Base-by-base conservation (phyloP, 495 filamentous ascomycete species). In the Penicillium psychrofluorescens region DNA sequence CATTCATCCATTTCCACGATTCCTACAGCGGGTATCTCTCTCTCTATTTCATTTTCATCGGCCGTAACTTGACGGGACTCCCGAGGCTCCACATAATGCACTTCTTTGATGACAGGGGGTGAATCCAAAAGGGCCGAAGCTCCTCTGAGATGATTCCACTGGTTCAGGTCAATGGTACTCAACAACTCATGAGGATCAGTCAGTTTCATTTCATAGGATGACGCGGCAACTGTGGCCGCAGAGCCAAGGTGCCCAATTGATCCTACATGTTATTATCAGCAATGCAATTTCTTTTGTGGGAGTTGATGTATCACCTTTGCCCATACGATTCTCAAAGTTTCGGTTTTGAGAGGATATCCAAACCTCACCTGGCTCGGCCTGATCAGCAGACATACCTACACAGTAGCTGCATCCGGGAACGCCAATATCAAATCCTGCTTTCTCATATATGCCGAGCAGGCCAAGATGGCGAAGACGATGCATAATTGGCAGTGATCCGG, bases 281-380 rank as follows among this genome's bases (percentile, higher is more conserved):
- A 3, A 5, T 34, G 10, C 2, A 35, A 12, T 28, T 28, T 15
- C 11, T 41, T 2, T 2, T 10, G 41, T 10, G 11, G 29, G 28
- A 11, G n/a, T 6, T 36, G 1, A 22, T 31, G 4, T 49, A 40
- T 16, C 51, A 68, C 71, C 70, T 60, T 53, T 59, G 0, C 70
- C 71, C 68, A 75, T 75, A 7, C 68, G 53, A 44, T 75, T 74
- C 38, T 67, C 49, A 47, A 75, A 72, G 40, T 72, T 75, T 10
- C 70, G 49, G 35, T 74, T 72, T 43, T 74, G 70, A 10, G 62
- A 67, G 6, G 61, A 64, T 6, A 75, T 38, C 71, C 71, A 75
- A 1, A 67, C 56, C 42, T 74, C 69, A 5, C 67, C 70, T 27
- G 59, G 40, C 2, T 29, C 55, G 1, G 70, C 72, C 27, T 56